Conservation (phyloP, 768 basidiomycete species). For the Hysterangium stoloniferum region DNA sequence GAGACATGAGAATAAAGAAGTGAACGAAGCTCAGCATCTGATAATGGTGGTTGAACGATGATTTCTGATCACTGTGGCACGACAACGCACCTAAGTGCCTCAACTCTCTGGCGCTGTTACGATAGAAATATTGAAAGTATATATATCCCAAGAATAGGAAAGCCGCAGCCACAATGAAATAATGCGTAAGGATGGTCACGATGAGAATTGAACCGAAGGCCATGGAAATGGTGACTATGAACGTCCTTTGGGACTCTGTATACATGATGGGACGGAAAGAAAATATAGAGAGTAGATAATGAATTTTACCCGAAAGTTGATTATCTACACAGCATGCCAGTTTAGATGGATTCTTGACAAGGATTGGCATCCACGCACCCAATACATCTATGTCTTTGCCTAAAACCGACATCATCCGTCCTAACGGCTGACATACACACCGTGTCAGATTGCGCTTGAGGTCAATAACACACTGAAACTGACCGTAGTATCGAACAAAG, state of each 20-base stretch:
- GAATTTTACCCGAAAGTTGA: constrained; percentile 46
- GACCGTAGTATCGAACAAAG: constrained; percentile 68
- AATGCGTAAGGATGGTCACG: constrained; percentile 33
- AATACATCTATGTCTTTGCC: constrained; percentile 60
- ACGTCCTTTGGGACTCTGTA: constrained; percentile 44
- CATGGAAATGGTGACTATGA: constrained; percentile 41
- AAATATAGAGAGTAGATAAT: background rate
- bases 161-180: constrained; percentile 44
- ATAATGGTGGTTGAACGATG: background rate
- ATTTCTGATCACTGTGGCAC: background rate
- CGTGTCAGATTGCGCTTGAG: background rate
- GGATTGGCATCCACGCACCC: constrained; percentile 10
- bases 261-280: background rate
- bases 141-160: constrained; percentile 52
- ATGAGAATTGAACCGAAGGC: constrained; percentile 46
- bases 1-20: constrained; percentile 72
- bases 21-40: constrained; percentile 66
- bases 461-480: constrained; percentile 1
- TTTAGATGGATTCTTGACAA: background rate
- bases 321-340: constrained; percentile 34
- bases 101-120: constrained; percentile 62
- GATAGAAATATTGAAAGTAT: constrained; percentile 62
- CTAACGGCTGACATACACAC: constrained; percentile 38
- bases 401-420: constrained; percentile 53
- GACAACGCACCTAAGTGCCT: constrained; percentile 39